Conservation (phyloP, 306 rosid species). For the Dryas drummondii region DNA sequence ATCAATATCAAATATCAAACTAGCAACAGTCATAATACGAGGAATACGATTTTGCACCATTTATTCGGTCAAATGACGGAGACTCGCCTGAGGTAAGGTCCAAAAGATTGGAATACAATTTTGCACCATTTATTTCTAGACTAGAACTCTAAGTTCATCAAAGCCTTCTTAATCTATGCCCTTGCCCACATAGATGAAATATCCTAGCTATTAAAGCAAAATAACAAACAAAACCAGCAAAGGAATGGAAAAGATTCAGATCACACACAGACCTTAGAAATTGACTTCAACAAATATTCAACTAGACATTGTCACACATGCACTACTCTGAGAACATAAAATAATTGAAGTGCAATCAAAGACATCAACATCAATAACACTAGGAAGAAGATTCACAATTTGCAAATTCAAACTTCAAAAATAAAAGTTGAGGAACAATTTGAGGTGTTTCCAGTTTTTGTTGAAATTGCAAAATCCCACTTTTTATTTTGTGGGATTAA, state of each 20-base stretch:
- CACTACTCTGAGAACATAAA: constrained; percentile 1
- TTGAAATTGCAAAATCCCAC: constrained; percentile 30
- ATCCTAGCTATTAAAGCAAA: constrained; percentile 25
- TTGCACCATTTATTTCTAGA: constrained; percentile 46
- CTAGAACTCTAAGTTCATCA: constrained; percentile 13
- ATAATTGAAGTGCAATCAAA: constrained; percentile 29
- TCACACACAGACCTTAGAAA: constrained; percentile 44
- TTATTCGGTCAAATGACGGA: constrained; percentile 54
- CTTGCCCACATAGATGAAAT: constrained; percentile 16
- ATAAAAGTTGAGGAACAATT: constrained; percentile 20
- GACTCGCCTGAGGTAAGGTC: constrained; percentile 67
- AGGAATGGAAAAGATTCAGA: constrained; percentile 52
- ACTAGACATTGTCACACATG: constrained; percentile 33
- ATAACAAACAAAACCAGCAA: constrained; percentile 19
- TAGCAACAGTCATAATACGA: constrained; percentile 73
- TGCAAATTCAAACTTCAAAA: not conserved
- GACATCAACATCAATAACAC: not conserved
- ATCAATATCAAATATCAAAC: constrained; percentile 61
- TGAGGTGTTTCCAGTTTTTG: constrained; percentile 42
- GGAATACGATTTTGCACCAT: constrained; percentile 60
- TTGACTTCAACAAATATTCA: constrained; percentile 39
- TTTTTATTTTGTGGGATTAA: constrained; percentile 22
- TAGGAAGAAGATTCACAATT: not conserved
- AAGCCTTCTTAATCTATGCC: constrained; percentile 19
- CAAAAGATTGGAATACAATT: constrained; percentile 67